A percentile compares a stretch with the other conserved stretches of the same genome.
These are phyloP conservation scores for Cudoniella acicularis DNA, from an alignment of 495 filamentous ascomycete species.

Conservation along the genomic window DNA sequence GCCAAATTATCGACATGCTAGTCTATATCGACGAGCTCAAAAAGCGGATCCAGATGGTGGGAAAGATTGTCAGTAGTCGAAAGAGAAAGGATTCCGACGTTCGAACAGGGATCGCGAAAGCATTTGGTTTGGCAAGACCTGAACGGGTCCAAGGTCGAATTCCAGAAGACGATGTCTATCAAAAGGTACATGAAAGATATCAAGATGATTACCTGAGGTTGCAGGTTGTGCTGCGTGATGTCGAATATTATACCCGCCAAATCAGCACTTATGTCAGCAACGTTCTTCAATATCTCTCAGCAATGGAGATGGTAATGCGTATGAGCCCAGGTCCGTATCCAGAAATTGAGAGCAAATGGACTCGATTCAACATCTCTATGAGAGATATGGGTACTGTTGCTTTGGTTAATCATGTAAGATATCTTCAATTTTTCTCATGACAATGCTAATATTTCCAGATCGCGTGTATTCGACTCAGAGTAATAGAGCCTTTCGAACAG, in stretches of 20 bases:
- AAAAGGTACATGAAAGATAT: conserved; percentile 70
- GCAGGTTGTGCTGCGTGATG: conserved; percentile 85
- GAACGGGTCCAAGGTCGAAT: conserved; percentile 53
- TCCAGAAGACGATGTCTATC: conserved; percentile 76
- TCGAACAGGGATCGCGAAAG: conserved; percentile 74
- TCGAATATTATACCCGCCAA: conserved; percentile 78
- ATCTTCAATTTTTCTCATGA: conserved; percentile 8
- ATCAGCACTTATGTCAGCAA: conserved; percentile 66
- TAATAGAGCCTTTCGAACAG: conserved; percentile 82
- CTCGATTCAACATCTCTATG: conserved; percentile 74
- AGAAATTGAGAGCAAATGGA: conserved; percentile 90
- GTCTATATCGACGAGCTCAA: conserved; percentile 90
- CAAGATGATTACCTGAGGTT: conserved; percentile 84
- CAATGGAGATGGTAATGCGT: conserved; percentile 64
- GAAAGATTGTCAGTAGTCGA: conserved; percentile 70
- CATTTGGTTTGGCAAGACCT: conserved; percentile 64
- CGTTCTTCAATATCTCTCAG: conserved; percentile 63
- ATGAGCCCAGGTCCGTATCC: conserved; percentile 58
- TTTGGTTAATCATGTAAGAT: conserved; percentile 80
- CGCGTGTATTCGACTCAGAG: conserved; percentile 68
- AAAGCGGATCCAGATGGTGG: conserved; percentile 83
- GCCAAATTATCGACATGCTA: conserved; percentile 65
- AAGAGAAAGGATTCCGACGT: conserved; percentile 92
- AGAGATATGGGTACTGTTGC: conserved; percentile 74
- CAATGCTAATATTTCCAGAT: conserved; percentile 46